Evolutionary conservation across 805 yeast species (phyloP).

Genomic region (Starmerella bacillaris): DNA sequence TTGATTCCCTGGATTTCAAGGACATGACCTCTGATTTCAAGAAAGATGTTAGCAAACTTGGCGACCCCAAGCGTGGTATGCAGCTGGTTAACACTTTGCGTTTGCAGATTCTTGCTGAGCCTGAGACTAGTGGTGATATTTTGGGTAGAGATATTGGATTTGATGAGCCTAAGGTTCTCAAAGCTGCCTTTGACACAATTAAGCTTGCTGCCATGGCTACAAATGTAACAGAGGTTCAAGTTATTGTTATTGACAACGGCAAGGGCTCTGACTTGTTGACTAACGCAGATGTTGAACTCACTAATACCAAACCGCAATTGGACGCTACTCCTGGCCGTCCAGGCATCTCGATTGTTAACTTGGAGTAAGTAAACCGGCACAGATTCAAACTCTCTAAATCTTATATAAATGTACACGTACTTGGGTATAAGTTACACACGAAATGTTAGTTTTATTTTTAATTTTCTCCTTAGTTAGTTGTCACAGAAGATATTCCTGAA

Average conservation of each 20-base stretch:
- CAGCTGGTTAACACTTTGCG: constrained; percentile 81
- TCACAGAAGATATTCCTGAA: too few species aligned
- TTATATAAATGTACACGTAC: too few species aligned
- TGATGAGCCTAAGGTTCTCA: constrained; percentile 51
- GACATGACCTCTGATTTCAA: constrained; percentile 25
- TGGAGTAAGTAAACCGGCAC: too few species aligned
- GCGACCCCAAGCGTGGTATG: constrained; percentile 94
- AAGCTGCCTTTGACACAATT: constrained; percentile 36
- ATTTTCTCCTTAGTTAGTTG: too few species aligned
- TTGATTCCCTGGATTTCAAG: constrained; percentile 24
- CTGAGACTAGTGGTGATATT: constrained; percentile 45
- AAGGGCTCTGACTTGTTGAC: constrained; percentile 51
- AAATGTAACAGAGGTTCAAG: constrained; percentile 38
- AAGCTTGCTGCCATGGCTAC: constrained; percentile 46
- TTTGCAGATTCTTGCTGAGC: constrained; percentile 41
- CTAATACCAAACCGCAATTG: constrained; percentile 53
- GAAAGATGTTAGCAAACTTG: constrained; percentile 25
- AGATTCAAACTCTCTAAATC: too few species aligned
- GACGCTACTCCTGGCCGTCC: constrained; percentile 87
- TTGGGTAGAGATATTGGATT: constrained; percentile 80
- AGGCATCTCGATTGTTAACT: constrained; percentile 59
- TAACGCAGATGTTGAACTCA: constrained; percentile 51
- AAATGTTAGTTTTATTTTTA: too few species aligned
- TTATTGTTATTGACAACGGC: constrained; percentile 48
- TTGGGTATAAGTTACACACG: too few species aligned